These are phyloP conservation scores for Meyerozyma sp. DNA, from an alignment of 1,139 yeast genomes.

Conservation along the genomic window DNA sequence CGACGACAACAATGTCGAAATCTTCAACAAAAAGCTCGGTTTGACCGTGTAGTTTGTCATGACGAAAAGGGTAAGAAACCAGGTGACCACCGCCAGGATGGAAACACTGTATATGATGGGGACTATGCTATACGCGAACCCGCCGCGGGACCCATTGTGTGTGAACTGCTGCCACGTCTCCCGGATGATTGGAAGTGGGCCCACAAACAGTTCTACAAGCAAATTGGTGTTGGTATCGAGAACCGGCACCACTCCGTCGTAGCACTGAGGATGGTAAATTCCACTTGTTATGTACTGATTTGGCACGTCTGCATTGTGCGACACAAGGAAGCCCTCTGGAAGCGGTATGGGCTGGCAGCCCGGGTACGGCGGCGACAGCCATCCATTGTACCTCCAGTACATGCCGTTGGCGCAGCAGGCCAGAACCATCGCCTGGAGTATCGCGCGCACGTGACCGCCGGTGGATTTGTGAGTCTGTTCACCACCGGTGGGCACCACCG, in stretches of 20 bases:
- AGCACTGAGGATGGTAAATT: slow-evolving; percentile 33
- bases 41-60: slow-evolving; percentile 56
- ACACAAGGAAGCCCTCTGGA: slow-evolving; percentile 31
- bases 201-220: slow-evolving; percentile 20
- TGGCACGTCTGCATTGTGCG: slow-evolving; percentile 17
- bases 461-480: no score
- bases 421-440: no score
- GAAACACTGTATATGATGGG: slow-evolving; percentile 60
- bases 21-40: slow-evolving; percentile 43
- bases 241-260: slow-evolving; percentile 33
- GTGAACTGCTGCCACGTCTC: slow-evolving; percentile 40
- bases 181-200: slow-evolving; percentile 34
- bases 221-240: slow-evolving; percentile 36
- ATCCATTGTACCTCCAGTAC: slow-evolving; percentile 35
- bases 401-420: slow-evolving; percentile 15
- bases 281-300: slow-evolving; percentile 21
- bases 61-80: slow-evolving; percentile 60
- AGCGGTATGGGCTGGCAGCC: slow-evolving; percentile 28
- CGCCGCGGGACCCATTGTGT: slow-evolving; percentile 26
- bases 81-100: slow-evolving; percentile 59
- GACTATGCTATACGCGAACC: slow-evolving; percentile 52
- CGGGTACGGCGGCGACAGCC: slow-evolving; percentile 21
- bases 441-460: background rate
- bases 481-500: no score
- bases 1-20: slow-evolving; percentile 45